Percentiles rank a stretch among this genome's conserved stretches.
These are phyloP conservation scores for Plantago ovata DNA, from an alignment of 257 asterid genomes.

Conservation along the genomic window DNA sequence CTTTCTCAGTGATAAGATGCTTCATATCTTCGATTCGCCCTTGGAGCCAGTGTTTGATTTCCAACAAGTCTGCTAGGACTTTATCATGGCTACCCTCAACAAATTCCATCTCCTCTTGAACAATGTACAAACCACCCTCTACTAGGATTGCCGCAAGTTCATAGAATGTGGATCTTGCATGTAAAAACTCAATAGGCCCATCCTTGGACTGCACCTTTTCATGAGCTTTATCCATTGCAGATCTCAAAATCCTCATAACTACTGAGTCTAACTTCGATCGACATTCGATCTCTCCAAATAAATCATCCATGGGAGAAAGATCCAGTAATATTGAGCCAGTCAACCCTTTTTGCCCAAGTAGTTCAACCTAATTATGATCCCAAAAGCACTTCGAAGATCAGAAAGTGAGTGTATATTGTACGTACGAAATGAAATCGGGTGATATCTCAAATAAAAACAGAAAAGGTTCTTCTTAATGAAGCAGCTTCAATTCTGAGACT, in stretches of 20 bases:
- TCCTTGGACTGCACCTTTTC: constrained; percentile 54
- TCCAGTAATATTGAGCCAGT: constrained; percentile 6
- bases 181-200: constrained; percentile 69
- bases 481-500: constrained; percentile 7
- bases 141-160: constrained; percentile 67
- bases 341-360: constrained; percentile 1
- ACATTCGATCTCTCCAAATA: constrained; percentile 51
- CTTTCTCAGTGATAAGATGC: constrained; percentile 48
- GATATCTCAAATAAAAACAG: background rate
- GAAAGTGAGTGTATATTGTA: background rate
- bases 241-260: constrained; percentile 65
- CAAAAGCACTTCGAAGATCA: background rate
- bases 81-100: constrained; percentile 44
- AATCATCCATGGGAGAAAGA: constrained; percentile 44
- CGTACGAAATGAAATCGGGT: background rate
- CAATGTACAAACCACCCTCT: constrained; percentile 53
- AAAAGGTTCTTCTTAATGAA: background rate
- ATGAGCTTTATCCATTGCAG: constrained; percentile 79
- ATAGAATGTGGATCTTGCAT: constrained; percentile 56
- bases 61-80: constrained; percentile 50
- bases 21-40: constrained; percentile 56
- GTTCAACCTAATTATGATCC: background rate
- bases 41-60: constrained; percentile 52
- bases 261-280: constrained; percentile 53
- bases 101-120: constrained; percentile 51